Base-by-base conservation (phyloP, 176 grass and related monocot species). In the Thinopyrum elongatum region DNA sequence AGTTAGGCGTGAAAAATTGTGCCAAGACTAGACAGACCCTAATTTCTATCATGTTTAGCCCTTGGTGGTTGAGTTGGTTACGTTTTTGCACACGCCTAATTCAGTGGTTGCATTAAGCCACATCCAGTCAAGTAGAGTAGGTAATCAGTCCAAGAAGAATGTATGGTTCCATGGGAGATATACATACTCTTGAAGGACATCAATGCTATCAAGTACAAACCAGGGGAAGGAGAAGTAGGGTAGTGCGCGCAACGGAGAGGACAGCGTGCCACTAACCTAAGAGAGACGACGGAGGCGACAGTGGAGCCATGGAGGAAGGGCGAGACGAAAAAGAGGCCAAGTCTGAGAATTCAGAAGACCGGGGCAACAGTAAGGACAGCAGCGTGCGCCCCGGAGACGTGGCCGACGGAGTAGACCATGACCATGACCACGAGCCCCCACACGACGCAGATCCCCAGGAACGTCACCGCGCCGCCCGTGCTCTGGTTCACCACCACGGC, bases 351-450 rank as follows among this genome's bases (percentile, higher is more conserved):
- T 73, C 83, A 31, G 86, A 83, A 2, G 63, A 89, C 9, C 63
- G 35, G 71, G 41, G 6, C 23, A 46, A 44, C 13, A 10, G 34
- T 29, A 35, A 15, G 29, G 15, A 28, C 61, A 47, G 6, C 35
- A 36, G 35, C n/a, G n/a, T n/a, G n/a, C n/a, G n/a, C n/a, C n/a
- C n/a, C n/a, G n/a, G n/a, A n/a, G n/a, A n/a, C n/a, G n/a, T n/a
- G n/a, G n/a, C n/a, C n/a, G n/a, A n/a, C n/a, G n/a, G 96, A 89
- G 90, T 98, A 96, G 23, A 94, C 84, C 84, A 96, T 82, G 23
- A 93, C 94, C 97, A 90, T 95, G 22, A 92, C 93, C 15, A 91
- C 93, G 13, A 98, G 90, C 6, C 96, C 96, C 93, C 96, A 98
- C 69, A 95, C 92, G 70, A 85, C 70, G 93, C 88, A 91, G 78